These are phyloP conservation scores for Colletotrichum abscissum DNA, from an alignment of 2,329 filamentous ascomycete species.

Conservation along the genomic window DNA sequence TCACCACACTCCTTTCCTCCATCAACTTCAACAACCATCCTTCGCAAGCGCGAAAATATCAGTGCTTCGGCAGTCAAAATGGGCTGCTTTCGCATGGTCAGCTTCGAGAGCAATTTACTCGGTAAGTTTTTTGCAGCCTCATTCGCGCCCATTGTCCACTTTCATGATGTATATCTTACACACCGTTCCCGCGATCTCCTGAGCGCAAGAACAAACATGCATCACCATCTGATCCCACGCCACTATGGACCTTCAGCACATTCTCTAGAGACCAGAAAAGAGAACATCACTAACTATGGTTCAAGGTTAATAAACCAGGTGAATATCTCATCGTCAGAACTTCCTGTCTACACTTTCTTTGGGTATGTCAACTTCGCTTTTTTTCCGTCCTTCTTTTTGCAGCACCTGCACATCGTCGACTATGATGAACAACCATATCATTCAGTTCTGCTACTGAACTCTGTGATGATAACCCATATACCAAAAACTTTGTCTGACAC, in stretches of 20 bases:
- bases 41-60: neutral
- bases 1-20: neutral
- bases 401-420: constrained; percentile 42
- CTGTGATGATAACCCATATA: constrained; percentile 74
- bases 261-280: neutral
- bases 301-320: neutral
- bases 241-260: neutral
- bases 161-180: constrained; percentile 65
- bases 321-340: neutral
- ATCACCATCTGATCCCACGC: constrained; percentile 77
- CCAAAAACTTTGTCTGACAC: constrained; percentile 72
- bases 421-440: constrained; percentile 73
- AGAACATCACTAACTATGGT: neutral
- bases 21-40: neutral
- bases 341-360: neutral
- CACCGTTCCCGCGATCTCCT: constrained; percentile 69
- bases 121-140: constrained; percentile 39
- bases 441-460: constrained; percentile 83
- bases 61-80: neutral
- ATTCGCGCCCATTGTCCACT: constrained; percentile 20
- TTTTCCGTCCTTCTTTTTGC: neutral
- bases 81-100: neutral
- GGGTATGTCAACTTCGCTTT: neutral
- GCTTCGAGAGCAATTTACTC: neutral
- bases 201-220: constrained; percentile 77